These are phyloP conservation scores for Triadica sebifera DNA, from an alignment of 345 rosid species.

Conservation along the genomic window DNA sequence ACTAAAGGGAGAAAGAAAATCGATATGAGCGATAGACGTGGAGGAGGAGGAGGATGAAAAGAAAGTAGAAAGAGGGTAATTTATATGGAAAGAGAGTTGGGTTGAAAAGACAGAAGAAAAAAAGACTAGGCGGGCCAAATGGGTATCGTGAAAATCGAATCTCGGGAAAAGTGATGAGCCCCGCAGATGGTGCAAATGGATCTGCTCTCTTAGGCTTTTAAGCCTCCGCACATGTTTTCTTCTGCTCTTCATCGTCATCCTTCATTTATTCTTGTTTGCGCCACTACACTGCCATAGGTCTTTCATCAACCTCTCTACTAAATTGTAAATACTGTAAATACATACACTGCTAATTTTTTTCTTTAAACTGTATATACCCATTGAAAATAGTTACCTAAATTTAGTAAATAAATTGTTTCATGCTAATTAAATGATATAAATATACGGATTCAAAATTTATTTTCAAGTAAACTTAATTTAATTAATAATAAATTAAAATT, in stretches of 20 bases:
- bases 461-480: too few species aligned
- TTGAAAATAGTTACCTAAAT: too few species aligned
- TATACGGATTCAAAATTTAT: too few species aligned
- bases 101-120: neutral
- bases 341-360: too few species aligned
- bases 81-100: neutral
- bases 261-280: conserved; percentile 10
- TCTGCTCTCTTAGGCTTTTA: neutral
- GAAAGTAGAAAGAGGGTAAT: neutral
- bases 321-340: too few species aligned
- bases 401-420: too few species aligned
- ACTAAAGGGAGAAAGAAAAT: conserved; percentile 3
- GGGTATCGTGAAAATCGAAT: conserved; percentile 10
- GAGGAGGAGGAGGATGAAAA: neutral
- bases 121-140: neutral
- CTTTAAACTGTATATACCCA: too few species aligned
- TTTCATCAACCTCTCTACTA: too few species aligned
- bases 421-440: too few species aligned
- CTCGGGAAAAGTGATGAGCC: conserved; percentile 14
- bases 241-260: conserved; percentile 21
- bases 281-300: neutral
- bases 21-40: neutral
- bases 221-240: neutral
- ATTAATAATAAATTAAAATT: too few species aligned
- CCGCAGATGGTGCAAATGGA: neutral